Evolutionary conservation across 306 rosid genomes (phyloP).

Genomic region (Sphenostylis stenocarpa): DNA sequence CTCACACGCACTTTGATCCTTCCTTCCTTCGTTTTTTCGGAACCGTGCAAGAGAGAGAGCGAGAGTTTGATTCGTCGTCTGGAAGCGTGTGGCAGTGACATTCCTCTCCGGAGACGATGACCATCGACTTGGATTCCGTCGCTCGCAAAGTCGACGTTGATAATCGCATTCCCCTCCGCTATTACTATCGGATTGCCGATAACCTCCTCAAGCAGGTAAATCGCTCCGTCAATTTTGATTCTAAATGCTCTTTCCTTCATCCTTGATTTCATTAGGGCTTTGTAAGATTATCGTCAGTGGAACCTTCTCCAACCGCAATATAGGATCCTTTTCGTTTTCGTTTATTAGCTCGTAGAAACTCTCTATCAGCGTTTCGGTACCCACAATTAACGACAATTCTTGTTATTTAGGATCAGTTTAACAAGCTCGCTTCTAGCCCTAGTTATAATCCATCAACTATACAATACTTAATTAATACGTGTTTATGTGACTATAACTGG

Average conservation of each 20-base stretch:
- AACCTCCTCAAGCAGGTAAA: conserved; percentile 88
- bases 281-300: background rate
- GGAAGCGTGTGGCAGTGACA: conserved; percentile 25
- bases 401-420: background rate
- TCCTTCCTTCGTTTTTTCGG: background rate
- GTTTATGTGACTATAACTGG: background rate
- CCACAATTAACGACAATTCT: background rate
- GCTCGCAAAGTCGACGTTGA: conserved; percentile 81
- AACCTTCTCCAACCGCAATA: conserved; percentile 7
- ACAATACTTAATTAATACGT: background rate
- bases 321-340: background rate
- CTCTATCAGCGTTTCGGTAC: background rate
- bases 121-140: conserved; percentile 63
- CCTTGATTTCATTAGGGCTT: conserved; percentile 43
- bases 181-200: conserved; percentile 91
- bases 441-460: background rate
- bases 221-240: background rate
- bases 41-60: conserved; percentile 22
- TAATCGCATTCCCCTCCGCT: conserved; percentile 73
- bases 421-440: background rate
- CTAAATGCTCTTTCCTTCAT: background rate
- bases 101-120: conserved; percentile 55
- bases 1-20: conserved; percentile 28
- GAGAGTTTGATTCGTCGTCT: conserved; percentile 4
- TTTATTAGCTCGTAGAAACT: background rate